Base-by-base conservation (phyloP, 2,329 filamentous ascomycete species). In the Catunica adiposa region DNA sequence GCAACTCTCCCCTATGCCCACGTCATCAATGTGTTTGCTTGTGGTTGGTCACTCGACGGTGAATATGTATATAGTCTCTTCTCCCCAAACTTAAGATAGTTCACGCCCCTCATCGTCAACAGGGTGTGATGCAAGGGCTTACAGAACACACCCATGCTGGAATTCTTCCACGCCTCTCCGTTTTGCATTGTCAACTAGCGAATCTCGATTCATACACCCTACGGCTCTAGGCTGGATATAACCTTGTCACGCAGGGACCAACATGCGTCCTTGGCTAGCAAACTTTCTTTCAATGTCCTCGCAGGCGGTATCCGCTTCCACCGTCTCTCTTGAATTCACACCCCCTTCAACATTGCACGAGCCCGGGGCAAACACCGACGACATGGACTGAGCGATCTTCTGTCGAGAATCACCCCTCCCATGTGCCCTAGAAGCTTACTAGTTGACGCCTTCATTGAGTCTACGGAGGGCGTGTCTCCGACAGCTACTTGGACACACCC, bases 1-100 rank as follows among this genome's bases (percentile, higher is more conserved):
- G 11, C 5, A 5, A 42, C n/a, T 42, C 5, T 42, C 15, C 38
- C 38, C 38, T 42, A 7, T 42, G 14, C 38, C n/a, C 15, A 15
- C 38, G n/a, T n/a, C n/a, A 15, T 20, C 11, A 20, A 42, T 4
- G 15, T 48, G 44, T 48, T 48, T 48, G 44, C 44, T 48, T 48
- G n/a, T n/a, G 48, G 22, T 54, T 54, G 37, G 53, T 11, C 37
- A 15, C 26, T 34, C n/a, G 20, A 55, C 42, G 53, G 53, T 55
- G 42, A 55, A 55, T 40, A 55, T 55, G 25, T 48, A 22, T 15
- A n/a, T n/a, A n/a, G 14, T 40, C 22, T n/a, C 17, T 9, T 23
- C 22, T 26, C 15, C 29, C 11, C 29, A 34, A 5, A 34, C 29
- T 34, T 11, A 34, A 5, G 29, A 34, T 34, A 34, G 29, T 34